phyloP scores from a whole-genome alignment of 2,329 filamentous ascomycete genomes.

The Ceratocystis cubensis region DNA sequence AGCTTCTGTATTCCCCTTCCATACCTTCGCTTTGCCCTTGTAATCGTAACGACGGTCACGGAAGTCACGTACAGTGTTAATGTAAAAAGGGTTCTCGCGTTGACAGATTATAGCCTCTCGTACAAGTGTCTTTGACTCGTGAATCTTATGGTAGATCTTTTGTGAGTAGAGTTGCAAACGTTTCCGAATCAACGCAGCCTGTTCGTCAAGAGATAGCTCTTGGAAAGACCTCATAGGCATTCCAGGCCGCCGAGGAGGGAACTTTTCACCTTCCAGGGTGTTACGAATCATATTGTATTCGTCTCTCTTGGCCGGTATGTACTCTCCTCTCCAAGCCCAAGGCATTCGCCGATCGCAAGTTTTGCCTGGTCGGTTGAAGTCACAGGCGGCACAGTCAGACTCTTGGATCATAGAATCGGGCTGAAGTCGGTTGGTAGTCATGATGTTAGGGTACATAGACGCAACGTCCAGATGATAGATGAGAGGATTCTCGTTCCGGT shows the following conservation, averaged over 20 bases:
- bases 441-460: slow-evolving; percentile 99
- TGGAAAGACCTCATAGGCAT: slow-evolving; percentile 62
- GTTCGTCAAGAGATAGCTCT: slow-evolving; percentile 70
- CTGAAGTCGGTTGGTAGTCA: slow-evolving; percentile 96
- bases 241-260: slow-evolving; percentile 66
- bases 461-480: slow-evolving; percentile 98
- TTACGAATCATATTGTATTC: slow-evolving; percentile 99
- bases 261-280: slow-evolving; percentile 80
- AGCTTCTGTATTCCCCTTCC: slow-evolving; percentile 90
- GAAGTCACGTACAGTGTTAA: slow-evolving; percentile 90
- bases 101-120: slow-evolving; percentile 97
- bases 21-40: slow-evolving; percentile 94
- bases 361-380: slow-evolving; percentile 95
- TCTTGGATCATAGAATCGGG: slow-evolving; percentile 99
- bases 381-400: slow-evolving; percentile 89
- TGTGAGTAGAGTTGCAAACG: slow-evolving; percentile 86
- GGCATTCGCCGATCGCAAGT: slow-evolving; percentile 89
- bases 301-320: slow-evolving; percentile 85
- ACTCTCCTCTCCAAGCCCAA: slow-evolving; percentile 98
- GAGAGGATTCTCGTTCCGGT: slow-evolving; percentile 69
- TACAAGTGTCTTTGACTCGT: slow-evolving; percentile 83
- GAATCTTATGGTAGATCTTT: slow-evolving; percentile 99
- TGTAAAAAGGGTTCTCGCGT: slow-evolving; percentile 95
- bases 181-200: slow-evolving; percentile 68
- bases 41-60: slow-evolving; percentile 96